phyloP scores from a whole-genome alignment of 345 rosid genomes.

The Erysimum cheiranthoides region DNA sequence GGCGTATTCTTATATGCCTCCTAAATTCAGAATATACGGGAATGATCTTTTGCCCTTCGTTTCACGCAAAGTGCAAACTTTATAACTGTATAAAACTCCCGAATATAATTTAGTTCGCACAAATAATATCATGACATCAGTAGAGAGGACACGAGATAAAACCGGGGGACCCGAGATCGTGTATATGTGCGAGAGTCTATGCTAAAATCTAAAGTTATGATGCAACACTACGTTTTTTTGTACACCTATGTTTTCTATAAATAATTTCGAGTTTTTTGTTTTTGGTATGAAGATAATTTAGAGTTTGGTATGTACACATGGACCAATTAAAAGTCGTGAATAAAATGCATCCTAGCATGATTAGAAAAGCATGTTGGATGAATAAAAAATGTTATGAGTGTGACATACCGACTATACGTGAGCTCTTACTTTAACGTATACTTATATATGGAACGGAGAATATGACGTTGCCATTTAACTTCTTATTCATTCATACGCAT shows the following conservation, averaged over 20 bases:
- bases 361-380: slow-evolving; percentile 36
- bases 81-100: not conserved
- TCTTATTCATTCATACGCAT: slow-evolving; percentile 23
- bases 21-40: slow-evolving; percentile 17
- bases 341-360: slow-evolving; percentile 36
- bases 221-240: slow-evolving; percentile 13
- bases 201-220: slow-evolving; percentile 41
- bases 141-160: slow-evolving; percentile 38
- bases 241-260: not conserved
- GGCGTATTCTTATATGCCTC: slow-evolving; percentile 5
- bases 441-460: slow-evolving; percentile 22
- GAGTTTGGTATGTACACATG: not conserved
- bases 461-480: slow-evolving; percentile 38
- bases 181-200: slow-evolving; percentile 38
- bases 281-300: no score
- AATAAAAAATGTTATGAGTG: slow-evolving; percentile 32
- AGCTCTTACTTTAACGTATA: slow-evolving; percentile 46
- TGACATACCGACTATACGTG: slow-evolving; percentile 42
- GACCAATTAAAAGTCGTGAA: slow-evolving; percentile 28
- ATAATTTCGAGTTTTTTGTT: not conserved
- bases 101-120: slow-evolving; percentile 17
- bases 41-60: slow-evolving; percentile 40
- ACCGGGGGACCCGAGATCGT: slow-evolving; percentile 44
- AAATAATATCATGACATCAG: slow-evolving; percentile 30
- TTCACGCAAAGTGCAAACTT: slow-evolving; percentile 36